Evolutionary conservation across 768 basidiomycete genomes (phyloP).

Genomic region (Phylloporus scabripes): DNA sequence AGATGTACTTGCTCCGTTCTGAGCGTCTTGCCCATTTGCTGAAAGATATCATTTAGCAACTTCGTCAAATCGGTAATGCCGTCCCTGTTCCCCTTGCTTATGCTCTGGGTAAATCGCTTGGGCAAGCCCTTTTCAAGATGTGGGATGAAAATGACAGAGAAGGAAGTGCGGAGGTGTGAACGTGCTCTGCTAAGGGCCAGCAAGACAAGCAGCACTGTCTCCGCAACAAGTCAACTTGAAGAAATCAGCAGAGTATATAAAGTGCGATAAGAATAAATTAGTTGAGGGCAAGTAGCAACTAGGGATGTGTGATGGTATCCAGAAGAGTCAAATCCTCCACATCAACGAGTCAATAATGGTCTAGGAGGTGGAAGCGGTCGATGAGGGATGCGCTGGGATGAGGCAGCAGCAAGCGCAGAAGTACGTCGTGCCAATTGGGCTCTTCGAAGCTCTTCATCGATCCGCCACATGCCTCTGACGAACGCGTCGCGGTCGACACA

Average conservation of each 20-base stretch:
- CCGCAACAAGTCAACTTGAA: neutral
- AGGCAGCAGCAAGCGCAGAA: slow-evolving; percentile 30
- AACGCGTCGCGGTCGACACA: slow-evolving; percentile 63
- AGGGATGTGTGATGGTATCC: slow-evolving; percentile 14
- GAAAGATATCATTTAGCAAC: slow-evolving; percentile 44
- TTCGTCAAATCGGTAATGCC: slow-evolving; percentile 75
- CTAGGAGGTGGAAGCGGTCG: slow-evolving; percentile 24
- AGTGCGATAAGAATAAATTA: slow-evolving; percentile 13
- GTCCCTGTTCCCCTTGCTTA: slow-evolving; percentile 67
- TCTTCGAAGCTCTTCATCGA: slow-evolving; percentile 76
- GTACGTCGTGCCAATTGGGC: slow-evolving; percentile 38
- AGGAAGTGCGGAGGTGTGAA: slow-evolving; percentile 40
- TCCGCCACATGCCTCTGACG: slow-evolving; percentile 78
- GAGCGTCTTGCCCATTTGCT: neutral
- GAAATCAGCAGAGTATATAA: neutral
- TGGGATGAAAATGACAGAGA: slow-evolving; percentile 43
- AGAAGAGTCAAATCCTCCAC: slow-evolving; percentile 6
- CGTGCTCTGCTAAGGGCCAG: neutral
- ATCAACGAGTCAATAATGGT: slow-evolving; percentile 11
- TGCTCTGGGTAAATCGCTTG: slow-evolving; percentile 49
- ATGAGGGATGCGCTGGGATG: slow-evolving; percentile 32
- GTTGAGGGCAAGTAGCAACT: neutral
- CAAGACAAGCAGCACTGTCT: neutral
- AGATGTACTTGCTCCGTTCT: slow-evolving; percentile 43
- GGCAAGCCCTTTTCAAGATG: slow-evolving; percentile 39